Conservation (phyloP, 768 basidiomycete species). For the Dentipellis sp. region DNA sequence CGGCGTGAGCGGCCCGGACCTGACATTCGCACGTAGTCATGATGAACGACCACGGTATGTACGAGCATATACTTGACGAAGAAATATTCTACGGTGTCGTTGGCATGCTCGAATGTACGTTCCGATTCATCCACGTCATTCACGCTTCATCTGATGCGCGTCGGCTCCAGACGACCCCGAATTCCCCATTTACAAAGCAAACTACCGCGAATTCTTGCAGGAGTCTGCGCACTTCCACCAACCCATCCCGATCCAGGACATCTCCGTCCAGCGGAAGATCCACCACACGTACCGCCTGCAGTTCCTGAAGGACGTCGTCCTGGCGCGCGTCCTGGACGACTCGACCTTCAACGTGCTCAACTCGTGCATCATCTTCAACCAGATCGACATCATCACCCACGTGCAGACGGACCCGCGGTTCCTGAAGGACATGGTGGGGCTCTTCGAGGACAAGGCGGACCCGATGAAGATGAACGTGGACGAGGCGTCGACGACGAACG, state of each 20-base stretch:
- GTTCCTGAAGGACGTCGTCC: slow-evolving; percentile 96
- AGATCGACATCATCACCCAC: slow-evolving; percentile 93
- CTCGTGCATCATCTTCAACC: slow-evolving; percentile 97
- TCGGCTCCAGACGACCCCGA: slow-evolving; percentile 79
- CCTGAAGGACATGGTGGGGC: slow-evolving; percentile 64
- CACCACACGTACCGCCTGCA: slow-evolving; percentile 96
- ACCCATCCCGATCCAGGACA: slow-evolving; percentile 77
- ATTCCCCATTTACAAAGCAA: slow-evolving; percentile 93
- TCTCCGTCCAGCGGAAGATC: slow-evolving; percentile 72
- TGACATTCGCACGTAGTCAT: slow-evolving; percentile 46
- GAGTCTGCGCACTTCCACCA: slow-evolving; percentile 81
- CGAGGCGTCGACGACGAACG: slow-evolving; percentile 6
- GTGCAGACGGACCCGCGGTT: slow-evolving; percentile 73
- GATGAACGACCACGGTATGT: slow-evolving; percentile 90
- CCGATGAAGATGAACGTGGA: slow-evolving; percentile 22
- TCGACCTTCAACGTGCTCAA: slow-evolving; percentile 96
- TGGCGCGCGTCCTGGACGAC: slow-evolving; percentile 91
- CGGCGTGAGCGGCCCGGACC: neutral
- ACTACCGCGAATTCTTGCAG: slow-evolving; percentile 89
- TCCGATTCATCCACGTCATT: neutral
- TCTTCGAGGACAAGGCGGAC: slow-evolving; percentile 35
- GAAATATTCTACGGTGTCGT: slow-evolving; percentile 88
- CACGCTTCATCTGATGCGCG: slow-evolving; percentile 3
- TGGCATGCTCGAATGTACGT: slow-evolving; percentile 94
- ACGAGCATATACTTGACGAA: slow-evolving; percentile 92